These are phyloP conservation scores for Metschnikowia santaceciliae DNA, from an alignment of 805 yeast genomes.

Conservation along the genomic window DNA sequence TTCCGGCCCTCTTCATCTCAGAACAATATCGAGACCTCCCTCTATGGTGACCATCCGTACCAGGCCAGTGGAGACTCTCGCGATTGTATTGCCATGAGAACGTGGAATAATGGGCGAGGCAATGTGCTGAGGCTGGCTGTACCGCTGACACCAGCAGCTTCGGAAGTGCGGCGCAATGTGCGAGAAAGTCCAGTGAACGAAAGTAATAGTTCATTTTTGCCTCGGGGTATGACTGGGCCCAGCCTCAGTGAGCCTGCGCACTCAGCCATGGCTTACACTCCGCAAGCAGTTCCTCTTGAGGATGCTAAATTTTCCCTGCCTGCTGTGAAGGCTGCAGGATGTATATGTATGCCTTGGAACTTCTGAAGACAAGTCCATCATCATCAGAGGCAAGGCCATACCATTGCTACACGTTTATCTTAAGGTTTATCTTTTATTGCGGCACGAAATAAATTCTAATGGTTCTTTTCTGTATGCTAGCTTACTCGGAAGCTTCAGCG, in stretches of 20 bases:
- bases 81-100: background rate
- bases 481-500: slow-evolving; percentile 89
- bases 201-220: slow-evolving; percentile 14
- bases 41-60: slow-evolving; percentile 14
- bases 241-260: slow-evolving; percentile 3
- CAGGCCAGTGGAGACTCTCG: slow-evolving; percentile 8
- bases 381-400: background rate
- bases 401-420: background rate
- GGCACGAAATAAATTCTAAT: slow-evolving; percentile 7
- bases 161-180: slow-evolving; percentile 1
- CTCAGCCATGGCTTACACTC: slow-evolving; percentile 11
- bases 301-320: slow-evolving; percentile 7
- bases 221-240: slow-evolving; percentile 8
- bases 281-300: slow-evolving; percentile 11
- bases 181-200: slow-evolving; percentile 8
- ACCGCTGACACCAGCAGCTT: background rate
- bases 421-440: slow-evolving; percentile 2
- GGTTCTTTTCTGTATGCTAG: slow-evolving; percentile 2
- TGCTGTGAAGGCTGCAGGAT: background rate
- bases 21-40: slow-evolving; percentile 14
- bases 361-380: background rate
- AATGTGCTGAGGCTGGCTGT: background rate
- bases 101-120: background rate
- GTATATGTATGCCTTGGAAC: slow-evolving; percentile 1
- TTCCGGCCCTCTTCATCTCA: slow-evolving; percentile 17